phyloP scores from a whole-genome alignment of 164 flowering plant species.

The Taxillus chinensis region DNA sequence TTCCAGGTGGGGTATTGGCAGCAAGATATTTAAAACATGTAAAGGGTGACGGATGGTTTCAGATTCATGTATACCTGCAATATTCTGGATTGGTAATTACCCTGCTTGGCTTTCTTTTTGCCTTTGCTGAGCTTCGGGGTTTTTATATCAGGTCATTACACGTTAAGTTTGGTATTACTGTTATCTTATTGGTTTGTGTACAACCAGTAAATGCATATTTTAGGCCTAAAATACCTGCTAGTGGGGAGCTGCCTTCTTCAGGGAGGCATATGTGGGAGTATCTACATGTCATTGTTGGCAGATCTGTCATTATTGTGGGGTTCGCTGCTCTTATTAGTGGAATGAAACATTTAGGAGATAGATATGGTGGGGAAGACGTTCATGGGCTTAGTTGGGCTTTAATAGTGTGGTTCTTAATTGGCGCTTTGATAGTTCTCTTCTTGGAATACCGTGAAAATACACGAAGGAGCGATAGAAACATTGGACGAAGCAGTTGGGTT shows the following conservation, averaged over 20 bases:
- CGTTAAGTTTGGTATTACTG: conserved; percentile 79
- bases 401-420: conserved; percentile 62
- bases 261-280: conserved; percentile 80
- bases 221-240: conserved; percentile 59
- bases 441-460: conserved; percentile 54
- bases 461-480: conserved; percentile 23
- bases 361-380: conserved; percentile 68
- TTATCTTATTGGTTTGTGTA: conserved; percentile 54
- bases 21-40: conserved; percentile 88
- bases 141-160: conserved; percentile 55
- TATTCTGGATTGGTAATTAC: conserved; percentile 81
- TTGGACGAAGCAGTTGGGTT: conserved; percentile 70
- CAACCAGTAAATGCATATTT: conserved; percentile 80
- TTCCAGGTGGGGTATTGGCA: conserved; percentile 87
- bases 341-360: conserved; percentile 83
- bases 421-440: conserved; percentile 41
- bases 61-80: conserved; percentile 84
- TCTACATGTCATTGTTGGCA: conserved; percentile 60
- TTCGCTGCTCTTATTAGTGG: conserved; percentile 77
- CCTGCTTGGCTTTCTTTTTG: conserved; percentile 83
- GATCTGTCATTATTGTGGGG: conserved; percentile 55
- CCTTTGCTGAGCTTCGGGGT: conserved; percentile 93
- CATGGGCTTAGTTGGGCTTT: conserved; percentile 69
- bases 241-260: conserved; percentile 42
- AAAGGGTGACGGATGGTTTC: conserved; percentile 90